Evolutionary conservation across 345 rosid genomes (phyloP), one percentile per base, ranked within the genome.

Genomic region (Citrus trifoliata): DNA sequence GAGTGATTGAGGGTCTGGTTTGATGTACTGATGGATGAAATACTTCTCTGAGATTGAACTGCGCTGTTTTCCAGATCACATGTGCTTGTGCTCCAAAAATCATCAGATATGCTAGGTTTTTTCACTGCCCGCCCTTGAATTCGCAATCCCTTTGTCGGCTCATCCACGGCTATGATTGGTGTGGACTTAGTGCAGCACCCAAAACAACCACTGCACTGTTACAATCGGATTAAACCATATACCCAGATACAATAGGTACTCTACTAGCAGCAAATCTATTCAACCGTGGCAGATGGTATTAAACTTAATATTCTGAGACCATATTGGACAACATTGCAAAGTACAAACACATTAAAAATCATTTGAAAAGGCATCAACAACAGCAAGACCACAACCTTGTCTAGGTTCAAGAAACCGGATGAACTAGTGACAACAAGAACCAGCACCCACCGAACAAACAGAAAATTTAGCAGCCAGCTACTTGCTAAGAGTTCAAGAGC

Each of bases 11-110:
- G 74, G 38, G 83, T 73, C 72, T 71, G 88, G 84, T 74, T 86
- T 37, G 84, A 75, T 63, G 72, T 33, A 66, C 86, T 79, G 67
- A 85, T 79, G 5, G 96, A 89, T 0, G 92, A 90, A 74, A 82
- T 14, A 75, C 93, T 92, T 83, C 87, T 85, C 73, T 86, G 93
- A 63, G 96, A 88, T 73, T 83, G 88, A 76, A 83, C 33, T 38
- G 80, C 65, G 16, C 81, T 78, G 63, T 77, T 59, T 76, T 92
- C 96, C 90, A 90, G 76, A 71, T 92, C 94, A 79, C 83, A 80
- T 7, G 91, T 79, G 80, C 96, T 90, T 48, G 87, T 87, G 86
- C 93, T 90, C 94, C 93, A 90, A 73, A 92, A 89, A 63, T 83
- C 89, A 35, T 89, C 94, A 0, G 91, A 83, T 67, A 82, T 72